A percentile compares a stretch with the other conserved stretches of the same genome.
phyloP scores from a whole-genome alignment of 169 alveolate genomes.

The Plasmodium inui region DNA sequence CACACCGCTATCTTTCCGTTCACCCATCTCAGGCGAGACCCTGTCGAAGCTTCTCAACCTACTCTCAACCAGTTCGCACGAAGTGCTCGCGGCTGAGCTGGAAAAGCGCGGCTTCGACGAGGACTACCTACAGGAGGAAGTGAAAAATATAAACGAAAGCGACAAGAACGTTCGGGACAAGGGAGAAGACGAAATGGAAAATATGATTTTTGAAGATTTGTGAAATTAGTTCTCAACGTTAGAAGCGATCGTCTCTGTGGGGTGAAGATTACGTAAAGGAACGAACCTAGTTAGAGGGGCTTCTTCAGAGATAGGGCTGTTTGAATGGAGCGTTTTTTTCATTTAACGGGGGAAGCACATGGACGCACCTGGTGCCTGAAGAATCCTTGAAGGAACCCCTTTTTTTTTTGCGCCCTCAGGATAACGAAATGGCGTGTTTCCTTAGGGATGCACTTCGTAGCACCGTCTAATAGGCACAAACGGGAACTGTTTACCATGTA shows the following conservation, averaged over 20 bases:
- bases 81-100: slow-evolving; percentile 22
- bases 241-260: not conserved
- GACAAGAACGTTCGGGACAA: slow-evolving; percentile 9
- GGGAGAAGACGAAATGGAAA: slow-evolving; percentile 57
- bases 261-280: not conserved
- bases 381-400: too few species aligned
- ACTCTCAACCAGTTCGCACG: slow-evolving; percentile 31
- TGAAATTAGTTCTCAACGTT: not conserved
- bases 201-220: slow-evolving; percentile 41
- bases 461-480: not conserved
- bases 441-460: not conserved
- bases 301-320: not conserved
- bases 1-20: not conserved
- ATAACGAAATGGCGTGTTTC: not conserved
- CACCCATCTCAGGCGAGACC: slow-evolving; percentile 22
- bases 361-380: not conserved
- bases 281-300: not conserved
- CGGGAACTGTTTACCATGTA: not conserved
- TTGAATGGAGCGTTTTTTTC: not conserved
- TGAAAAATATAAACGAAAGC: slow-evolving; percentile 38
- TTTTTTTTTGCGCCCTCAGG: not conserved
- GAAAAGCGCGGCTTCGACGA: slow-evolving; percentile 36
- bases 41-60: slow-evolving; percentile 18
- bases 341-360: not conserved
- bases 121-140: slow-evolving; percentile 37